These are phyloP conservation scores for Xylariaceae sp. DNA, from an alignment of 2,329 filamentous ascomycete genomes.

Conservation along the genomic window DNA sequence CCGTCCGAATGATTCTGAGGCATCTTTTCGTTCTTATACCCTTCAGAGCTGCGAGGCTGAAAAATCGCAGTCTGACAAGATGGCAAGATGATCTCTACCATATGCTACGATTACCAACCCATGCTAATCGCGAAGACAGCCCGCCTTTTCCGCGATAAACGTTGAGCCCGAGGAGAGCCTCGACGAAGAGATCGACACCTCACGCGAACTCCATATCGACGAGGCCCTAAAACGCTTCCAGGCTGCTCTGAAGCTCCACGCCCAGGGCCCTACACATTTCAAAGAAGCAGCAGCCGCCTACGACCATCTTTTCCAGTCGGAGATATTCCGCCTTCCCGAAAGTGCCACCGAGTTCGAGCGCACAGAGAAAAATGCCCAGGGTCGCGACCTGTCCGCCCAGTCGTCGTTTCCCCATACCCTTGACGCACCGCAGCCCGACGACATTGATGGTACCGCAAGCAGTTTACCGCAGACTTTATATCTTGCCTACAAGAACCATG, in stretches of 20 bases:
- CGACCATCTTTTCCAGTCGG: slow-evolving; percentile 76
- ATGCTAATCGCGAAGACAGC: slow-evolving; percentile 35
- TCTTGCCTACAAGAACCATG: slow-evolving; percentile 91
- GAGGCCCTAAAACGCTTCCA: slow-evolving; percentile 95
- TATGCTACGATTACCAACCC: not conserved
- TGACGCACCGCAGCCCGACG: slow-evolving; percentile 55
- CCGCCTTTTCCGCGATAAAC: slow-evolving; percentile 81
- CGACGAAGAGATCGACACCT: slow-evolving; percentile 90
- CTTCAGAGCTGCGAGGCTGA: slow-evolving; percentile 3
- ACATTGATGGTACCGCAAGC: slow-evolving; percentile 69
- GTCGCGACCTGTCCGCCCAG: slow-evolving; percentile 43
- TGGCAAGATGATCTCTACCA: slow-evolving; percentile 12
- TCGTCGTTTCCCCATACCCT: slow-evolving; percentile 44
- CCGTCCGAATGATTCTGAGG: not conserved
- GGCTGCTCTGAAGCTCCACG: slow-evolving; percentile 81
- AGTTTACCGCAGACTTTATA: slow-evolving; percentile 86
- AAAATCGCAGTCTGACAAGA: slow-evolving; percentile 8
- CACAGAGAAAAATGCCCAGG: slow-evolving; percentile 52
- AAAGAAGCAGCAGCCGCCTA: slow-evolving; percentile 76
- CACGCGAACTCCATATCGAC: slow-evolving; percentile 88
- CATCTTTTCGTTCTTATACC: not conserved
- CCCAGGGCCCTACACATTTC: slow-evolving; percentile 74
- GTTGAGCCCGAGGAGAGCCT: slow-evolving; percentile 86
- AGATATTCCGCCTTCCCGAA: slow-evolving; percentile 90
- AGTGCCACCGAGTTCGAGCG: slow-evolving; percentile 79